A percentile compares a stretch with the other conserved stretches of the same genome.
phyloP scores from a whole-genome alignment of 164 flowering plant species.

The Stephania japonica region DNA sequence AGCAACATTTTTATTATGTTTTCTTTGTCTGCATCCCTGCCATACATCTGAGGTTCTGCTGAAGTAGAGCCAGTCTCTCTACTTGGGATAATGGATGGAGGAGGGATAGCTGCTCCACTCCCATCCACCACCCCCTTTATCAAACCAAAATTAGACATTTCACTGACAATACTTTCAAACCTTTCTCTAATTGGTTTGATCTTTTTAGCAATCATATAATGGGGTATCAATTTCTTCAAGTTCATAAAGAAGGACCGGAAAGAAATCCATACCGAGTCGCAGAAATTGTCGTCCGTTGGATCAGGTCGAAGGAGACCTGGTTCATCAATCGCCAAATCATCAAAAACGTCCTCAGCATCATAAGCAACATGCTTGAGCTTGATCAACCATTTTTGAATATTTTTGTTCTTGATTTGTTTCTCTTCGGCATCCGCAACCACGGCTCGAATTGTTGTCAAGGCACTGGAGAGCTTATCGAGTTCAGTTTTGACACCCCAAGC shows the following conservation, averaged over 20 bases:
- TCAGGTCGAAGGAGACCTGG: no score
- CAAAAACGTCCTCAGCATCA: not conserved
- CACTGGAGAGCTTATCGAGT: not conserved
- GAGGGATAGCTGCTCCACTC: no score
- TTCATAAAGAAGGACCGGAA: no score
- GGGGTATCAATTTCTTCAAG: no score
- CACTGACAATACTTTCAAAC: not conserved
- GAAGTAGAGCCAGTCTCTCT: not conserved
- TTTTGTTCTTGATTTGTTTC: not conserved
- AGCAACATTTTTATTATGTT: no score
- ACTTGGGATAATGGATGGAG: no score
- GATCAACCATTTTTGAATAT: not conserved
- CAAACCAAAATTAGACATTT: not conserved
- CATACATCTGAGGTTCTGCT: not conserved
- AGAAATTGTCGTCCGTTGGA: no score
- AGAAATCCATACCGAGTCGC: no score
- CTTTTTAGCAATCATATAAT: no score
- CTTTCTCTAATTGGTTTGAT: not conserved
- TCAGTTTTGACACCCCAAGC: not conserved
- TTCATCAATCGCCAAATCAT: no score
- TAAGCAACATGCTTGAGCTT: slow-evolving; percentile 6
- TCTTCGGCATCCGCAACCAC: not conserved
- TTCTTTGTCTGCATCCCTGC: slow-evolving; percentile 7
- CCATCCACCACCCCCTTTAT: not conserved
- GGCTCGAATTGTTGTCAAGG: not conserved